A percentile compares a stretch with the other conserved stretches of the same genome.
Conservation (phyloP, 2,329 filamentous ascomycete genomes). For the Penicillium sp. region DNA sequence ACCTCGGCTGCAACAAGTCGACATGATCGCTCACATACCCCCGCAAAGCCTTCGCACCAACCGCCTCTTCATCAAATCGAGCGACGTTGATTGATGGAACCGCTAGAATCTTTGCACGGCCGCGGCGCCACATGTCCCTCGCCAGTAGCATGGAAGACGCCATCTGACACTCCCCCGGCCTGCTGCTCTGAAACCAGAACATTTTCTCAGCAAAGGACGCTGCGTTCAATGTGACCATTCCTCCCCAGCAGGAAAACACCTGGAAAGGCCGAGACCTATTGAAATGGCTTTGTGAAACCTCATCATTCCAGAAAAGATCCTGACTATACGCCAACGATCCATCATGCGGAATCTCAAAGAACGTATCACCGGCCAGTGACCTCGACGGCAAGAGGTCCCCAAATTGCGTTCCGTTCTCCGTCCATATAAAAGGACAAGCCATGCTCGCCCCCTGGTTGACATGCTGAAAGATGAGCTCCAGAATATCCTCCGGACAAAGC, state of each 20-base stretch:
- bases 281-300: no score
- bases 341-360: constrained; percentile 54
- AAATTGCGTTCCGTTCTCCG: constrained; percentile 2
- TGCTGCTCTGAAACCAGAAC: no score
- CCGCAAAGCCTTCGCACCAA: constrained; percentile 50
- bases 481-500: no score
- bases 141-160: no score
- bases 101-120: constrained; percentile 33
- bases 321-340: constrained; percentile 51
- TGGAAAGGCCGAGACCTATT: no score
- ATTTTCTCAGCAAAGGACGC: no score
- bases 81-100: constrained; percentile 8
- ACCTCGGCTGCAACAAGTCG: background rate
- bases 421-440: constrained; percentile 61
- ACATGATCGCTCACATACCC: constrained; percentile 44
- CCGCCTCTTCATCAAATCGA: constrained; percentile 47
- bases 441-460: no score
- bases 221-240: no score
- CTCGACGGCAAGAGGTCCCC: constrained; percentile 53
- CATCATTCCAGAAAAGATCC: constrained; percentile 26
- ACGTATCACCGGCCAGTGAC: constrained; percentile 52
- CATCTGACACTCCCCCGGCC: no score
- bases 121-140: no score
- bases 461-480: no score
- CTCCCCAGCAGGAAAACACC: no score